phyloP scores from a whole-genome alignment of 345 rosid genomes.

The Eucalyptus urophylla region DNA sequence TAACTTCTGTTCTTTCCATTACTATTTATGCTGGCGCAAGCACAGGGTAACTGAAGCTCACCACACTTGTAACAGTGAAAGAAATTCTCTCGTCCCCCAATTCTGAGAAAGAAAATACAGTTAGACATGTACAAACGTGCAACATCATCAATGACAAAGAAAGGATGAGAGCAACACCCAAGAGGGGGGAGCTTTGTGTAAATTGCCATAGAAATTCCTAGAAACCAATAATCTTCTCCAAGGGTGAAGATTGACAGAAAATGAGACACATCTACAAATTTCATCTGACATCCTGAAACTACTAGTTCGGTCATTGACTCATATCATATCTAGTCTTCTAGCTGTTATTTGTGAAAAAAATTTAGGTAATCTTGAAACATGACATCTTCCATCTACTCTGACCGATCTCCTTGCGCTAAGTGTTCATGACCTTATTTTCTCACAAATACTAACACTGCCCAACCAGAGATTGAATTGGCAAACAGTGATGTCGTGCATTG shows the following conservation, averaged over 20 bases:
- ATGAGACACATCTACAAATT: not conserved
- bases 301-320: not conserved
- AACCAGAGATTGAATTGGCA: not conserved
- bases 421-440: not conserved
- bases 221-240: not conserved
- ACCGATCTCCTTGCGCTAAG: not conserved
- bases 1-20: not conserved
- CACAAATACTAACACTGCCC: not conserved
- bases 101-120: slow-evolving; percentile 11
- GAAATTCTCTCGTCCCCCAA: slow-evolving; percentile 78
- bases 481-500: not conserved
- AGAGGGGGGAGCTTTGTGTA: not conserved
- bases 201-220: not conserved
- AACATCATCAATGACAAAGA: not conserved
- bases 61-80: slow-evolving; percentile 91
- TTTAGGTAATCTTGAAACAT: not conserved
- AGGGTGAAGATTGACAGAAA: not conserved
- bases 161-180: not conserved
- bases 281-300: not conserved
- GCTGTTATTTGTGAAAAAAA: not conserved
- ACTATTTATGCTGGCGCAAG: not conserved
- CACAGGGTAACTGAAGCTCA: slow-evolving; percentile 10
- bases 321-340: not conserved
- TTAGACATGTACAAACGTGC: not conserved
- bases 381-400: not conserved